These are phyloP conservation scores for Monilinia aucupariae DNA, from an alignment of 2,329 filamentous ascomycete genomes.

Conservation along the genomic window DNA sequence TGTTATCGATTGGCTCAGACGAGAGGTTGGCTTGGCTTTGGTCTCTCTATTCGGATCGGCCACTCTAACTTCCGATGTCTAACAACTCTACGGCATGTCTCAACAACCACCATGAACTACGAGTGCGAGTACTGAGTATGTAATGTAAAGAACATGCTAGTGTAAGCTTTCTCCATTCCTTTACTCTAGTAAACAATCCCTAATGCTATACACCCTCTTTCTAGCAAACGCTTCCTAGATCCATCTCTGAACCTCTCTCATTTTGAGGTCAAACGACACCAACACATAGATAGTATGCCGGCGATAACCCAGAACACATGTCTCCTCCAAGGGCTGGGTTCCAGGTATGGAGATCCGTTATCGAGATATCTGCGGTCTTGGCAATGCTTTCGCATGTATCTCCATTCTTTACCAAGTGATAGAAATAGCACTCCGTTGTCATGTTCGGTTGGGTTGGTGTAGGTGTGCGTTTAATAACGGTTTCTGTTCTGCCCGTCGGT, in stretches of 20 bases:
- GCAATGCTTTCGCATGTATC: background rate
- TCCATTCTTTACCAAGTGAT: background rate
- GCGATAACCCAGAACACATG: background rate
- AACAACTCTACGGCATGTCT: background rate
- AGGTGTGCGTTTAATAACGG: background rate
- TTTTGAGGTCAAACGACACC: background rate
- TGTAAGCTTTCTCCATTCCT: background rate
- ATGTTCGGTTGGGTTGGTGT: background rate
- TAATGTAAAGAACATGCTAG: no score
- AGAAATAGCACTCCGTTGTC: background rate
- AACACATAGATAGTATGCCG: background rate
- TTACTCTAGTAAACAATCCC: background rate
- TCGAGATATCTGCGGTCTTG: background rate
- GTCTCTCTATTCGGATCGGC: background rate
- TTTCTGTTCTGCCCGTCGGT: background rate
- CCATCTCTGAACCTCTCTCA: background rate
- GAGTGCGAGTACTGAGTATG: no score
- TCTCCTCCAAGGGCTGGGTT: background rate
- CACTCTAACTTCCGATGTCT: background rate
- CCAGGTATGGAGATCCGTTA: background rate
- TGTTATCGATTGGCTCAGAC: background rate
- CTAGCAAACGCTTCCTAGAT: background rate
- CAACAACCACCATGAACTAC: no score
- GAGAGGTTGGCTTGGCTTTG: background rate
- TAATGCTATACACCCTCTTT: background rate